Percentiles rank a stretch among this genome's conserved stretches.
phyloP scores from a whole-genome alignment of 2,329 filamentous ascomycete genomes.

The Nothophaeocryptopus gaeumannii region DNA sequence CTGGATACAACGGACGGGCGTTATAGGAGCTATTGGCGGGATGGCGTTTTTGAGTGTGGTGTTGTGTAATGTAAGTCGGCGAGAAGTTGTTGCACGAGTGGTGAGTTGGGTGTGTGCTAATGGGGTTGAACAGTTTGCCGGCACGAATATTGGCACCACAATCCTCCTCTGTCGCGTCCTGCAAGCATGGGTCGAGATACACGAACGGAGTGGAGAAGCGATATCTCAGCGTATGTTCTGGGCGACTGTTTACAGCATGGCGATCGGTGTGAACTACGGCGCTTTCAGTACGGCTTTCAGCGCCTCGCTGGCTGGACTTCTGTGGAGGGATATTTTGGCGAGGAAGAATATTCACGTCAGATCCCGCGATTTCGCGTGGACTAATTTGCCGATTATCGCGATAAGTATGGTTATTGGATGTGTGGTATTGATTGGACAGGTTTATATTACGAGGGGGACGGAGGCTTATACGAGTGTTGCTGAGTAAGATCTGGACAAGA shows the following conservation, averaged over 20 bases:
- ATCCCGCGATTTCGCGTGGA: conserved; percentile 63
- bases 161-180: conserved; percentile 70
- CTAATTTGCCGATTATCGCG: conserved; percentile 69
- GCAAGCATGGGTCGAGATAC: conserved; percentile 65
- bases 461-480: conserved; percentile 35
- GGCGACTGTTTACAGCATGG: conserved; percentile 73
- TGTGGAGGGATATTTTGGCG: conserved; percentile 69
- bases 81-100: conserved; percentile 59
- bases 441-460: conserved; percentile 56
- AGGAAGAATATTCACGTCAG: conserved; percentile 66
- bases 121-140: conserved; percentile 58
- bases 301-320: conserved; percentile 66
- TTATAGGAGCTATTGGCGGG: conserved; percentile 64
- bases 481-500: background rate
- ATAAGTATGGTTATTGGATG: conserved; percentile 65
- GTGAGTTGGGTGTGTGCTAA: too few species aligned
- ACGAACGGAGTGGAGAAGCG: conserved; percentile 43
- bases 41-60: conserved; percentile 72
- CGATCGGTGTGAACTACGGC: conserved; percentile 70
- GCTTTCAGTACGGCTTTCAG: conserved; percentile 72
- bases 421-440: conserved; percentile 59
- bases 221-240: conserved; percentile 67
- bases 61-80: conserved; percentile 53
- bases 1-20: conserved; percentile 68
- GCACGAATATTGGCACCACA: conserved; percentile 73